These are phyloP conservation scores for Phytophthora idaei DNA, from an alignment of 352 stramenopile species.

Conservation along the genomic window DNA sequence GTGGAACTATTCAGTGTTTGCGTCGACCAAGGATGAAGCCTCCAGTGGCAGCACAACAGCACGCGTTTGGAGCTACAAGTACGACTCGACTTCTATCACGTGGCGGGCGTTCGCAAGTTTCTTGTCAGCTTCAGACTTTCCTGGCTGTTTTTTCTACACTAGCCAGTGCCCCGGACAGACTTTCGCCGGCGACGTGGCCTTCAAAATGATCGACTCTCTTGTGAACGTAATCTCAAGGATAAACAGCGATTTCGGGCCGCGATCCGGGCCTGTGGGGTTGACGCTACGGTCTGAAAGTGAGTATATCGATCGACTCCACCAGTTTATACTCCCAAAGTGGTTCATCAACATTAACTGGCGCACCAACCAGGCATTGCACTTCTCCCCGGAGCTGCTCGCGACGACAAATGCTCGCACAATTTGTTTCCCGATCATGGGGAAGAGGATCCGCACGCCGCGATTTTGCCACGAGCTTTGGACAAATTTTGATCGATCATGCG, in stretches of 20 bases:
- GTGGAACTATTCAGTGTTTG: conserved; percentile 42
- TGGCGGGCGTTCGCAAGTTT: conserved; percentile 37
- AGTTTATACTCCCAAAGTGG: conserved; percentile 42
- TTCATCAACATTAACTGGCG: conserved; percentile 41
- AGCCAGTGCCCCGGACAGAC: conserved; percentile 10
- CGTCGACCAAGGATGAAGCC: conserved; percentile 25
- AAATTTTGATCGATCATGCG: conserved; percentile 33
- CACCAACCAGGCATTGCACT: conserved; percentile 44
- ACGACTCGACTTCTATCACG: conserved; percentile 40
- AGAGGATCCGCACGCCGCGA: neutral
- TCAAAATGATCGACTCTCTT: conserved; percentile 43
- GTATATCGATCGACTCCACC: conserved; percentile 51
- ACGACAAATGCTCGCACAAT: conserved; percentile 3
- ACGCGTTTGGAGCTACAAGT: neutral
- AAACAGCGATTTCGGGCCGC: neutral
- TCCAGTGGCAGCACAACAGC: no score
- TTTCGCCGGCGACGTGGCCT: conserved; percentile 28
- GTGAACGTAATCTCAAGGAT: conserved; percentile 21
- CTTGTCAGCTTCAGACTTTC: conserved; percentile 24
- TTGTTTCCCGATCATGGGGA: conserved; percentile 26
- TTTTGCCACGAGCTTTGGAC: conserved; percentile 35
- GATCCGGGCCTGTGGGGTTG: conserved; percentile 3
- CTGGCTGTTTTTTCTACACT: conserved; percentile 40
- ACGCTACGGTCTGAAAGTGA: conserved; percentile 27
- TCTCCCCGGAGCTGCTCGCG: conserved; percentile 26